Evolutionary conservation across 2,329 filamentous ascomycete species (phyloP), one percentile per base, ranked within the genome.

Genomic region (Colletotrichum cordylinicola): DNA sequence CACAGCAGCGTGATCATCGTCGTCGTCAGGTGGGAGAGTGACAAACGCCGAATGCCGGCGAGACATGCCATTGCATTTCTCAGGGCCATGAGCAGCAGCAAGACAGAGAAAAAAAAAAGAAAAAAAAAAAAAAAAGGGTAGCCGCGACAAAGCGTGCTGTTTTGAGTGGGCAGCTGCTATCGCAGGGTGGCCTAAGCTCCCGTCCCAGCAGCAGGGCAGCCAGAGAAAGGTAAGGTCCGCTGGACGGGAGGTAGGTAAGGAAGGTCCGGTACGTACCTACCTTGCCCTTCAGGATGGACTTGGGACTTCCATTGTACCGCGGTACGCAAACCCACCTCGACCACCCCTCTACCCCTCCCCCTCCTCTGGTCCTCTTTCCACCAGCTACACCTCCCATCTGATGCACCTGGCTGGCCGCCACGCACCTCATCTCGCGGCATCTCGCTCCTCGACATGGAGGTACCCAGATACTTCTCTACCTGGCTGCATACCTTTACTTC

Each of bases 101-200:
- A 6, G 8, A 16, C 1, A 4, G 16, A 18, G n/a, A n/a, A 43
- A n/a, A n/a, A 43, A 43, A 48, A 31, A 35, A 13, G 8, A 48
- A 12, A 10, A 7, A 21, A 48, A 12, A 21, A 48, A 21, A 48
- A 48, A 48, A 43, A n/a, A 43, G 18, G 39, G 43, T 48, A 48
- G 70, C 65, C 70, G 70, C 58, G 70, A 74, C 74, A 69, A 55
- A 76, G 74, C 70, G 74, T n/a, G 43, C 31, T 77, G 69, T 77
- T 64, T 61, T 75, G 72, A 62, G 61, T 67, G 55, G 69, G 69
- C 64, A 64, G 62, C 64, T 66, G 27, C 60, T 71, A 67, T 65
- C 56, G 64, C 64, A 68, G 43, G 33, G 64, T 75, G 73, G 70
- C 56, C 73, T 73, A 75, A 75, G 69, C 73, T 75, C 70, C 69